Percentiles rank a stretch among this genome's conserved stretches.
Evolutionary conservation across 1,284 basidiomycete species (phyloP).

Genomic region (Trichosporon sp.): DNA sequence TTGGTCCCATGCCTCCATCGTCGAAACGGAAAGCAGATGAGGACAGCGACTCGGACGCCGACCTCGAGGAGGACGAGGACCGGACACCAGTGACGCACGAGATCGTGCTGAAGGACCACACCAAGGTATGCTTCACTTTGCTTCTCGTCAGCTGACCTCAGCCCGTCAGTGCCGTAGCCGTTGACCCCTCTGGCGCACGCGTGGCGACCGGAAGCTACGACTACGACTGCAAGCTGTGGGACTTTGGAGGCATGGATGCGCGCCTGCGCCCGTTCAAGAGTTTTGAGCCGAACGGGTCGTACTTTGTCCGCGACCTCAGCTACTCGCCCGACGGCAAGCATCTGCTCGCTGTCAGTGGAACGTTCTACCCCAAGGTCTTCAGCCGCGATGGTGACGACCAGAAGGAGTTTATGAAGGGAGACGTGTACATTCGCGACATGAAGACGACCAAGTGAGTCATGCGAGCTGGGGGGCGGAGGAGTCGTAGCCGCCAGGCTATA

Average conservation of each 20-base stretch:
- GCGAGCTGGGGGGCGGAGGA: too few relatives aligned
- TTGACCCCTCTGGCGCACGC: constrained; percentile 91
- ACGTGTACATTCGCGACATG: constrained; percentile 98
- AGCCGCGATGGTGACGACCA: constrained; percentile 88
- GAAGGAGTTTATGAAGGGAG: constrained; percentile 87
- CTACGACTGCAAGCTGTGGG: constrained; percentile 97
- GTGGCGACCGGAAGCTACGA: constrained; percentile 90
- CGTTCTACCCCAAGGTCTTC: constrained; percentile 82
- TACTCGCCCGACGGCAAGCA: constrained; percentile 83
- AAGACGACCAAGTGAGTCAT: constrained; percentile 79
- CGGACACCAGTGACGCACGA: constrained; percentile 67
- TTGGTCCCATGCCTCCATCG: constrained; percentile 45
- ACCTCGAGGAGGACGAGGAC: constrained; percentile 51
- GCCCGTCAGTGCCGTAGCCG: constrained; percentile 84
- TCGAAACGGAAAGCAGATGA: constrained; percentile 42
- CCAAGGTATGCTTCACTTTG: constrained; percentile 61
- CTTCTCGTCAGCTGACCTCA: constrained; percentile 33
- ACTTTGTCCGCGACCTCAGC: constrained; percentile 86
- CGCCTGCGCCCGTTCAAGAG: constrained; percentile 86
- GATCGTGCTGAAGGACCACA: constrained; percentile 86
- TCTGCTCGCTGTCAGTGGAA: constrained; percentile 84
- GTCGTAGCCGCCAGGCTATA: too few relatives aligned
- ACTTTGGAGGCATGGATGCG: constrained; percentile 96
- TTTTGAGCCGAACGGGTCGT: constrained; percentile 90
- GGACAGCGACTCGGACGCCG: constrained; percentile 34